Conservation (phyloP, 139 green algal species). For the Chlorella sp. region DNA sequence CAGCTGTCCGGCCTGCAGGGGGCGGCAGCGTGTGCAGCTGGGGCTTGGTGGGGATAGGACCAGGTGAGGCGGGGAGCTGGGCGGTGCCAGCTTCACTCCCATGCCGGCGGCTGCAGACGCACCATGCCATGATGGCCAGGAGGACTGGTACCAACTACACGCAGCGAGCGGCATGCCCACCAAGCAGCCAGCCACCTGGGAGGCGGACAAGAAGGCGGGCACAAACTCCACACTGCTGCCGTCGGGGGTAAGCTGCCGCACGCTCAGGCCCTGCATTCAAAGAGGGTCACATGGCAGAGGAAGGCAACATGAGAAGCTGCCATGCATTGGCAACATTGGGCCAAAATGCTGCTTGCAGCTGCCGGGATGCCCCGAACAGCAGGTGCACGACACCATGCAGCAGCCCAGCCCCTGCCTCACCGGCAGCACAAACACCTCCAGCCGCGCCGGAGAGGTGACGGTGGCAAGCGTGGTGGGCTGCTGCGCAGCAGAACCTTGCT, state of each 20-base stretch:
- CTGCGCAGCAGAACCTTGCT: not conserved
- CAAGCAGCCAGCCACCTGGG: not conserved
- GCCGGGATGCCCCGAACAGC: too few species aligned
- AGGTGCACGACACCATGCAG: too few species aligned
- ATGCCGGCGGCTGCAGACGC: too few species aligned
- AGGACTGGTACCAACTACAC: too few species aligned
- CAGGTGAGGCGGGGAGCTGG: not conserved
- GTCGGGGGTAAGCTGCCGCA: conserved; percentile 13
- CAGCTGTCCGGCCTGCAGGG: conserved; percentile 10
- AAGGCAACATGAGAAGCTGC: too few species aligned
- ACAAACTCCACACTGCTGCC: conserved; percentile 13
- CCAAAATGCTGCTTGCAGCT: too few species aligned
- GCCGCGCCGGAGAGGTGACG: not conserved
- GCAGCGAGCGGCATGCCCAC: not conserved
- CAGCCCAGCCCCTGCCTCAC: not conserved
- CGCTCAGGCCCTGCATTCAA: conserved; percentile 1
- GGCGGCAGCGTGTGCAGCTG: not conserved
- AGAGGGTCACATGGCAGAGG: too few species aligned
- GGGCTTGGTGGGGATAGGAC: not conserved
- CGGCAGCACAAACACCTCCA: not conserved
- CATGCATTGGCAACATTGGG: too few species aligned
- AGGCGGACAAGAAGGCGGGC: conserved; percentile 14
- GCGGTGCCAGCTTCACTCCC: not conserved
- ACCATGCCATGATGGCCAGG: too few species aligned
- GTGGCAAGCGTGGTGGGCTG: not conserved